These are phyloP conservation scores for Closterium sp. DNA, from an alignment of 139 green algal genomes.

Conservation along the genomic window DNA sequence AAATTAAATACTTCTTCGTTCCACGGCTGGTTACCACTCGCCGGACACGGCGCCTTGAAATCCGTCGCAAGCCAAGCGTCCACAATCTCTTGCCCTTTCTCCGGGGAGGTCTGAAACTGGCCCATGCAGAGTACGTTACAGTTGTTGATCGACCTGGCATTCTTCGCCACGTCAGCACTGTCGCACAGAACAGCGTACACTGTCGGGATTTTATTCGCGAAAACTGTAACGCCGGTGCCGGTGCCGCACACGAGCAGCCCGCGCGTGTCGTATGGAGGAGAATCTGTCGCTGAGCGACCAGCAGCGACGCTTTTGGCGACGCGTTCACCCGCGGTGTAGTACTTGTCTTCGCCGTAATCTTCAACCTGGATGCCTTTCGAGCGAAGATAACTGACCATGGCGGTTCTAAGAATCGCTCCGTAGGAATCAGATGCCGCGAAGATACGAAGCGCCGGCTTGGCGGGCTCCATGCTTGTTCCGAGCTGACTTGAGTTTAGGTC, in stretches of 20 bases:
- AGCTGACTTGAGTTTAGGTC: not conserved
- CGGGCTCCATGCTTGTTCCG: not conserved
- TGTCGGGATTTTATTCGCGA: constrained; percentile 20
- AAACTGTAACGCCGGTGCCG: constrained; percentile 11
- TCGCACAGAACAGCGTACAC: constrained; percentile 14
- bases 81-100: constrained; percentile 2
- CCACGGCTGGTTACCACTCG: constrained; percentile 17
- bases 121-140: constrained; percentile 24
- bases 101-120: not conserved
- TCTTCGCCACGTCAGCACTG: not conserved
- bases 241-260: constrained; percentile 36
- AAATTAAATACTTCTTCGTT: not conserved
- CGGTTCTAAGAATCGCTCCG: not conserved
- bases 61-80: constrained; percentile 20
- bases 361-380: constrained; percentile 6
- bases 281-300: not conserved
- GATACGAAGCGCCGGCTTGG: not conserved
- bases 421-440: not conserved
- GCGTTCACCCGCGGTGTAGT: constrained; percentile 12
- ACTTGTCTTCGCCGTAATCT: constrained; percentile 27
- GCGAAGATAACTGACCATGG: not conserved
- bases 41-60: constrained; percentile 19
- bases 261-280: not conserved
- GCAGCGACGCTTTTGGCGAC: constrained; percentile 17
- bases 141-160: constrained; percentile 12